These are phyloP conservation scores for Jatropha podagrica DNA, from an alignment of 441 rosid species.

Conservation along the genomic window DNA sequence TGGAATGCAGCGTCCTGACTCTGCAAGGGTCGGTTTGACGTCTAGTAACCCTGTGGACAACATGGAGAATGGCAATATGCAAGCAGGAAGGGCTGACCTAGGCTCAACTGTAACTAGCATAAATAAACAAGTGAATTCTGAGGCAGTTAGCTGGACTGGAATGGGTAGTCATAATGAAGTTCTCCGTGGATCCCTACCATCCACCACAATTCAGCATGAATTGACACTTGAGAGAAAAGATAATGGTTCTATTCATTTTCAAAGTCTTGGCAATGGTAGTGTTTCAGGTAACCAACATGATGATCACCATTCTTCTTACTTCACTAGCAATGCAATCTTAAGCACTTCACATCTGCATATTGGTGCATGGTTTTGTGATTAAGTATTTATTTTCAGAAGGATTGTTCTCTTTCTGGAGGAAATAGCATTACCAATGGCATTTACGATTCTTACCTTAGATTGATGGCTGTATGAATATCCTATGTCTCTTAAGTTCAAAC, in stretches of 20 bases:
- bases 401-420: slow-evolving; percentile 12
- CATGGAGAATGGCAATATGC: slow-evolving; percentile 45
- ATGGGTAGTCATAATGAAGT: slow-evolving; percentile 43
- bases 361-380: slow-evolving; percentile 23
- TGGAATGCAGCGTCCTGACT: slow-evolving; percentile 39
- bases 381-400: slow-evolving; percentile 29
- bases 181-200: slow-evolving; percentile 35
- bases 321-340: too few relatives aligned
- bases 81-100: slow-evolving; percentile 41
- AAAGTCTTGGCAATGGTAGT: slow-evolving; percentile 32
- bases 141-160: slow-evolving; percentile 49
- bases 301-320: not conserved
- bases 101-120: slow-evolving; percentile 38
- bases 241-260: slow-evolving; percentile 36
- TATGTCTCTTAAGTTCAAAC: slow-evolving; percentile 26
- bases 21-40: slow-evolving; percentile 36
- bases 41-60: slow-evolving; percentile 31
- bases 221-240: slow-evolving; percentile 39
- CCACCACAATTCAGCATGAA: slow-evolving; percentile 39
- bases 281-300: slow-evolving; percentile 29
- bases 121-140: slow-evolving; percentile 46
- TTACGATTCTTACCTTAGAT: slow-evolving; percentile 4
- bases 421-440: slow-evolving; percentile 7
- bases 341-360: too few relatives aligned
- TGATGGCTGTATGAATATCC: slow-evolving; percentile 11